phyloP scores from a whole-genome alignment of 2,329 filamentous ascomycete genomes.

The Aphanoascus verrucosus region DNA sequence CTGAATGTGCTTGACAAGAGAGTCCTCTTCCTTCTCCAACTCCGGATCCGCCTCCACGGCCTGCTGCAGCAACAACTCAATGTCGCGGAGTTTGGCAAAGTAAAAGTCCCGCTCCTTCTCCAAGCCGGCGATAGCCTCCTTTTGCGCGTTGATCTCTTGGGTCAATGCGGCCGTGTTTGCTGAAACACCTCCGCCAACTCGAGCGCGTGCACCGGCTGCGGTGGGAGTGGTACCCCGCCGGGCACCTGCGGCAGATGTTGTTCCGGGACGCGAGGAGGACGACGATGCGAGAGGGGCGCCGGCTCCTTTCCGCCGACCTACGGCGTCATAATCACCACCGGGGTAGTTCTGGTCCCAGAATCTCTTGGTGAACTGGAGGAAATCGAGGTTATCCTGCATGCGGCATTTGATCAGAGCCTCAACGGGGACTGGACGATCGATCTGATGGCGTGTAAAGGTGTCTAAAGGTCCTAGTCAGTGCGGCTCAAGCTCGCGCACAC shows the following conservation, averaged over 20 bases:
- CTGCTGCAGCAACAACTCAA: slow-evolving; percentile 86
- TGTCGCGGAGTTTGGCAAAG: slow-evolving; percentile 96
- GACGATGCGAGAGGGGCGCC: slow-evolving; percentile 46
- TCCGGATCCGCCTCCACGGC: slow-evolving; percentile 87
- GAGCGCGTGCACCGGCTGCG: slow-evolving; percentile 38
- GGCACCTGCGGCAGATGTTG: slow-evolving; percentile 38
- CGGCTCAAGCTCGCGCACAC: not conserved
- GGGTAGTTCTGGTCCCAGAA: slow-evolving; percentile 99
- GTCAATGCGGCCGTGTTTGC: slow-evolving; percentile 62
- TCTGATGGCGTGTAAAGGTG: slow-evolving; percentile 69
- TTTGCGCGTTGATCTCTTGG: slow-evolving; percentile 76
- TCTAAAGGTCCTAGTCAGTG: slow-evolving; percentile 36
- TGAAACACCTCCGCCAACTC: slow-evolving; percentile 27
- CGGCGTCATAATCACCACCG: slow-evolving; percentile 90
- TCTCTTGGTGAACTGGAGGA: slow-evolving; percentile 90
- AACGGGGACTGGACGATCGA: slow-evolving; percentile 85
- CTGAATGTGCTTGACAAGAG: slow-evolving; percentile 91
- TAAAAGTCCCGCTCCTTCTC: slow-evolving; percentile 98
- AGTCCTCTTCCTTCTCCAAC: slow-evolving; percentile 85
- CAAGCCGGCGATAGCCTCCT: slow-evolving; percentile 88
- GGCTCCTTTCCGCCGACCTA: slow-evolving; percentile 69
- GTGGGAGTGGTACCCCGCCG: slow-evolving; percentile 54
- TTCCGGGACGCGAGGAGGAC: slow-evolving; percentile 41
- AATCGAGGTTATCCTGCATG: slow-evolving; percentile 99
- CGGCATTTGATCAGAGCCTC: slow-evolving; percentile 90